Base-by-base conservation (phyloP, 805 yeast species). In the Kodamaea lidongshanica region DNA sequence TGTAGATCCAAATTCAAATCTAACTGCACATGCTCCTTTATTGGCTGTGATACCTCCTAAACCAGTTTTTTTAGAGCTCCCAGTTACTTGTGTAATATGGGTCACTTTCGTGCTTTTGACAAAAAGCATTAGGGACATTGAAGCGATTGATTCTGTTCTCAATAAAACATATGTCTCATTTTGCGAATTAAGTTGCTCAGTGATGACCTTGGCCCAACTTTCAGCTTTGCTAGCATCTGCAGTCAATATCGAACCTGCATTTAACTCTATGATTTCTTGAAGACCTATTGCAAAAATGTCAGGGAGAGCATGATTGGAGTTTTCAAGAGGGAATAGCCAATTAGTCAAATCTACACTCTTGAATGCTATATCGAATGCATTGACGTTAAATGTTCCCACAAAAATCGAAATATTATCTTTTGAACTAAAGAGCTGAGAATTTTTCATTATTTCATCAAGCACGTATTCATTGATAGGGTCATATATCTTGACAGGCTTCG, bases 1-100 rank as follows among this genome's bases (percentile, higher is more conserved):
- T 3, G 44, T 40, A 25, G 35, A 38, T 5, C 42, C 44, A 54
- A 72, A 85, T 29, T 80, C 74, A 56, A 89, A 83, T 38, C 96
- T 70, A 10, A 92, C 85, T 0, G 95, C 96, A 37, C 88, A 94
- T 4, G 94, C 96, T 25, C 98, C 98, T 54, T 89, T 89, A 53
- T 92, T 89, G 11, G 96, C 98, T 0, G 97, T 76, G 61, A 92
- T 89, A 25, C 98, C 98, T 21, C 96, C 96, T 32, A 92, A 63
- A 0, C 97, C 98, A 0, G 97, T 89, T 56, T 89, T 89, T 46
- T 88, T 89, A 8, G 83, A 72, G n/a, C 88, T 72, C n/a, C 96
- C 96, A 43, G 87, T 88, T 4, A 92, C 96, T 46, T 81, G 79
- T 9, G 84, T 82, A 4, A 92, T 77, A 23, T 56, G 35, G 7